Evolutionary conservation across 345 rosid genomes (phyloP), one percentile per base, ranked within the genome.

Genomic region (Bruguiera sexangula): DNA sequence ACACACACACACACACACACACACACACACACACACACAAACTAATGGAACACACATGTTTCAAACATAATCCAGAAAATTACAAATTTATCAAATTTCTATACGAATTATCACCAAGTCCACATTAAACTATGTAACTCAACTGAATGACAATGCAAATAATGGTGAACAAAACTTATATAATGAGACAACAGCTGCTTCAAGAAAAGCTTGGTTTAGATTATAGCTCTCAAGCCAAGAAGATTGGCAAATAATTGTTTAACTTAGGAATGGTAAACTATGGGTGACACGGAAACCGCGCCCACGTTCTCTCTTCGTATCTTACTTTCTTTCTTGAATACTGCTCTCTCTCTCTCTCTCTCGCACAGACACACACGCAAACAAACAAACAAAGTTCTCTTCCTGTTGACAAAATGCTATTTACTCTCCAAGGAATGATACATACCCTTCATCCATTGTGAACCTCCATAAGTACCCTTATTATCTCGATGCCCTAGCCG

Each of bases 211-310:
- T 77, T 67, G 50, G 26, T 13, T 50, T 46, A 66, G 52, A 78
- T 61, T 72, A 50, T 79, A 80, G 91, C 92, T 78, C 91, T 71
- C 72, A 79, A 90, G 93, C 89, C 93, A 82, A 90, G 91, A 70
- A 77, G 85, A 86, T 84, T 76, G 75, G 69, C 74, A 71, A 37
- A 67, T 46, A 79, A 68, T 78, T 77, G 79, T 80, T 79, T 77
- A 82, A 82, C 10, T 9, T 21, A 79, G 75, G 34, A 43, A 31
- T 46, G 55, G 64, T 34, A 65, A 60, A 73, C 60, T 79, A 83
- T 84, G 88, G 88, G 89, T 85, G 96, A 89, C 96, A 88, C 82
- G 78, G 88, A 81, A 89, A 88, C 98, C 86, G 80, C 82, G 60
- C 88, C 90, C 97, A 89, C 95, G 96, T 93, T 93, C 94, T 76